These are phyloP conservation scores for Fusarium denticulatum DNA, from an alignment of 2,329 filamentous ascomycete genomes.

Conservation along the genomic window DNA sequence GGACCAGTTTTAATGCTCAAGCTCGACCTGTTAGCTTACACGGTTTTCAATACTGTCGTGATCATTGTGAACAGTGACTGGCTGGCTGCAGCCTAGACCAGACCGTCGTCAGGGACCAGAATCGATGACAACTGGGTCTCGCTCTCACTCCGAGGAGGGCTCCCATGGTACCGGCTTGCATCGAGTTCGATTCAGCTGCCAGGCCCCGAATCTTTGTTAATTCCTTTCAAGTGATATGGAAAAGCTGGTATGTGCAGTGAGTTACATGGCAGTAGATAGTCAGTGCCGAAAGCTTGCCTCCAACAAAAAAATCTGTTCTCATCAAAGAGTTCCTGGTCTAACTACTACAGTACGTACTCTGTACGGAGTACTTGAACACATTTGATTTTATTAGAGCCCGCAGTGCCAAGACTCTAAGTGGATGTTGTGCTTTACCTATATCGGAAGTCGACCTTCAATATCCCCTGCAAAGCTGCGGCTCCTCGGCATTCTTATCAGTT, in stretches of 20 bases:
- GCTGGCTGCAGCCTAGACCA: conserved; percentile 6
- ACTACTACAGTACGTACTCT: too few relatives aligned
- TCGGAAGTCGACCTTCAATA: conserved; percentile 36
- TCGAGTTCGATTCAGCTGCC: neutral
- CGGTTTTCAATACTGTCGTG: conserved; percentile 11
- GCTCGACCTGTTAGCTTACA: conserved; percentile 32
- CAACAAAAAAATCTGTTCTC: neutral
- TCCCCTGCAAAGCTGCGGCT: conserved; percentile 27
- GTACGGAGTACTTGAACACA: neutral
- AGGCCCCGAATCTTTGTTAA: neutral
- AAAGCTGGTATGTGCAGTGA: neutral
- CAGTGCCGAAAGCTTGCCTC: neutral
- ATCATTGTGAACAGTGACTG: conserved; percentile 3
- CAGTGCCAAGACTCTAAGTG: conserved; percentile 24
- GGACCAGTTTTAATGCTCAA: conserved; percentile 4
- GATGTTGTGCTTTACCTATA: conserved; percentile 32
- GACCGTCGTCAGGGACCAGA: conserved; percentile 1
- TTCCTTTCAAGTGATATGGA: neutral
- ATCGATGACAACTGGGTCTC: neutral
- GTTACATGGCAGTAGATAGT: neutral
- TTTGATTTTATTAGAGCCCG: neutral
- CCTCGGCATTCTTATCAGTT: conserved; percentile 34
- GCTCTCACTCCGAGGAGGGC: neutral
- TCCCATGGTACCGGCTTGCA: neutral
- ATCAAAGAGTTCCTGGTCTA: neutral